A percentile compares a stretch with the other conserved stretches of the same genome.
phyloP scores from a whole-genome alignment of 2,329 filamentous ascomycete species.

The Ilyonectria robusta region DNA sequence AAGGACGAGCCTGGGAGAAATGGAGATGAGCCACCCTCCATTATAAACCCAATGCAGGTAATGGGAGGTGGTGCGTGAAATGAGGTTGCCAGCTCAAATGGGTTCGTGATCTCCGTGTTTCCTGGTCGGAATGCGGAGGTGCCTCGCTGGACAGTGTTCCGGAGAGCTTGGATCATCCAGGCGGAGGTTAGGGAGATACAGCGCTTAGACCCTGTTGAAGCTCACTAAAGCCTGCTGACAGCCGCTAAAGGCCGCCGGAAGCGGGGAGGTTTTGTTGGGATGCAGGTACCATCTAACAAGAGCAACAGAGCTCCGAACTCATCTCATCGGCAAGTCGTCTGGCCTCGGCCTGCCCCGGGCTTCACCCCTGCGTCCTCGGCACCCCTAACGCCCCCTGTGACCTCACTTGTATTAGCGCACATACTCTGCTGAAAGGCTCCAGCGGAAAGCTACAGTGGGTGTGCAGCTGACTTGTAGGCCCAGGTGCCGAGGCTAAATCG shows the following conservation, averaged over 20 bases:
- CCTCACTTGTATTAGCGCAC: constrained; percentile 23
- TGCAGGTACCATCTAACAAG: constrained; percentile 29
- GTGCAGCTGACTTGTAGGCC: constrained; percentile 35
- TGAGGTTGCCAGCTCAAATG: constrained; percentile 14
- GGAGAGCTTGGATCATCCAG: constrained; percentile 10
- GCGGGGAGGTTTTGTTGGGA: constrained; percentile 8
- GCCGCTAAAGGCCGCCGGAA: background rate
- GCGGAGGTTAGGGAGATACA: constrained; percentile 35
- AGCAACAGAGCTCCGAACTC: constrained; percentile 4
- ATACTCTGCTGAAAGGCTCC: constrained; percentile 5
- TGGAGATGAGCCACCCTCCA: constrained; percentile 17
- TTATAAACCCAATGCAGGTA: constrained; percentile 3
- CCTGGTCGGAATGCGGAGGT: constrained; percentile 25
- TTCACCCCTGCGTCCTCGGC: constrained; percentile 29
- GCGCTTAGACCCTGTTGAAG: background rate
- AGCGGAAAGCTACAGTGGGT: constrained; percentile 23
- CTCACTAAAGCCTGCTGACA: background rate
- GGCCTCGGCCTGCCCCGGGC: constrained; percentile 38
- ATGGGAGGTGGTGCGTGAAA: constrained; percentile 18
- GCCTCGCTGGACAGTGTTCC: background rate
- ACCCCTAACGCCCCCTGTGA: constrained; percentile 19
- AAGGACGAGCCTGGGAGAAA: constrained; percentile 4
- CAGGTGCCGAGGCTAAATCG: constrained; percentile 46
- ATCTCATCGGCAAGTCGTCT: constrained; percentile 23
- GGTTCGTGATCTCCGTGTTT: constrained; percentile 15